Percentiles rank a stretch among this genome's conserved stretches.
These are phyloP conservation scores for Kockovaella imperatae DNA, from an alignment of 768 basidiomycete genomes.

Conservation along the genomic window DNA sequence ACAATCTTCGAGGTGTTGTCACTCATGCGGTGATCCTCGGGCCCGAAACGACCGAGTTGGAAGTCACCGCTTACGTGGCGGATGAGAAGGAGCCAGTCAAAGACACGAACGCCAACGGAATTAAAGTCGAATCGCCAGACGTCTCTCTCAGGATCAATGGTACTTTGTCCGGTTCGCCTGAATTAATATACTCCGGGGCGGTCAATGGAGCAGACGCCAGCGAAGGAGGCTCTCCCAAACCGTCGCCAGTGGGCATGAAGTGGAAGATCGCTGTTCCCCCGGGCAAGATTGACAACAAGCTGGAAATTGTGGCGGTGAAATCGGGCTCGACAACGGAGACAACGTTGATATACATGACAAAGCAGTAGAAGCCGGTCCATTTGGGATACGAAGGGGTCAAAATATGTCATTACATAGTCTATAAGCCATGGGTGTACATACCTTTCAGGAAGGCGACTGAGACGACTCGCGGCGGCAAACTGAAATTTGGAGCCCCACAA, in stretches of 20 bases:
- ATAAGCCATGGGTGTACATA: too few relatives aligned
- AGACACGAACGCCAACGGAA: neutral
- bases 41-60: slow-evolving; percentile 24
- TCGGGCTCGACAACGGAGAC: slow-evolving; percentile 25
- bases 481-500: too few relatives aligned
- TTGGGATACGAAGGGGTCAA: too few relatives aligned
- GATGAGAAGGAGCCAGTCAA: slow-evolving; percentile 2
- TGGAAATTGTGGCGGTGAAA: slow-evolving; percentile 27
- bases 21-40: slow-evolving; percentile 33
- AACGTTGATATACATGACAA: slow-evolving; percentile 22
- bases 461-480: too few relatives aligned
- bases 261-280: slow-evolving; percentile 25
- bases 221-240: neutral
- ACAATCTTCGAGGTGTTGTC: slow-evolving; percentile 36
- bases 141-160: slow-evolving; percentile 31
- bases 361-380: too few relatives aligned
- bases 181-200: slow-evolving; percentile 11
- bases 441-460: too few relatives aligned
- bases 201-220: slow-evolving; percentile 1
- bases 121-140: slow-evolving; percentile 11
- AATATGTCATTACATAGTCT: too few relatives aligned
- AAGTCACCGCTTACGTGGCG: slow-evolving; percentile 32
- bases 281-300: slow-evolving; percentile 21
- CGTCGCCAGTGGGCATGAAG: slow-evolving; percentile 19
- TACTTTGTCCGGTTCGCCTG: slow-evolving; percentile 22